These are phyloP conservation scores for Suhomyces bolitotheri DNA, from an alignment of 1,139 yeast species.

Conservation along the genomic window DNA sequence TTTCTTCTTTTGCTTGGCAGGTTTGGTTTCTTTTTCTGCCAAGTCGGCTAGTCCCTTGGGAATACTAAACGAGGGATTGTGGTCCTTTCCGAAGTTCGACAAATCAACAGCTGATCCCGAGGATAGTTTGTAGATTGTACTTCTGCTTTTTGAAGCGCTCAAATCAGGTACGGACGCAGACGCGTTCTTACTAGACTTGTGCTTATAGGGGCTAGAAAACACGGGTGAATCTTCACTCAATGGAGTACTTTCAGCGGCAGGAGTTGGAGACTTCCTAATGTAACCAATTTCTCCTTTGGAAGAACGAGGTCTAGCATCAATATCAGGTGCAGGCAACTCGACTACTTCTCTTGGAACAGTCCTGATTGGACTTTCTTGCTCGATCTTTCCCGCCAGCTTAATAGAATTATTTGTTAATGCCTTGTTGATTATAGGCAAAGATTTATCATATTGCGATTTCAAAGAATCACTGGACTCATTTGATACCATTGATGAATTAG, in stretches of 20 bases:
- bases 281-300: conserved; percentile 31
- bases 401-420: conserved; percentile 23
- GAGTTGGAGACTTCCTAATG: conserved; percentile 9
- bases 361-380: conserved; percentile 11
- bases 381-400: conserved; percentile 12
- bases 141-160: conserved; percentile 11
- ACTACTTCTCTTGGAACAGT: conserved; percentile 16
- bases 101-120: conserved; percentile 45
- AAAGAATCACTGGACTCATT: conserved; percentile 23
- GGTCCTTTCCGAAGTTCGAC: conserved; percentile 41
- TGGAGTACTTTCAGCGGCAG: conserved; percentile 1
- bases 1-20: conserved; percentile 10
- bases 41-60: conserved; percentile 20
- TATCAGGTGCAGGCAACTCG: conserved; percentile 10
- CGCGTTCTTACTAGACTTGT: background rate
- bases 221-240: background rate
- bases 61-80: conserved; percentile 40
- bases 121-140: conserved; percentile 28
- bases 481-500: conserved; percentile 18
- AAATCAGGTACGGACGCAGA: conserved; percentile 33
- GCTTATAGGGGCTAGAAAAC: conserved; percentile 5
- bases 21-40: conserved; percentile 12
- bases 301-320: conserved; percentile 28
- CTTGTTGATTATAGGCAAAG: conserved; percentile 31
- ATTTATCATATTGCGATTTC: conserved; percentile 24